Evolutionary conservation across 352 stramenopile genomes (phyloP), one percentile per base, ranked within the genome.

Genomic region (Blastocystis sp.): DNA sequence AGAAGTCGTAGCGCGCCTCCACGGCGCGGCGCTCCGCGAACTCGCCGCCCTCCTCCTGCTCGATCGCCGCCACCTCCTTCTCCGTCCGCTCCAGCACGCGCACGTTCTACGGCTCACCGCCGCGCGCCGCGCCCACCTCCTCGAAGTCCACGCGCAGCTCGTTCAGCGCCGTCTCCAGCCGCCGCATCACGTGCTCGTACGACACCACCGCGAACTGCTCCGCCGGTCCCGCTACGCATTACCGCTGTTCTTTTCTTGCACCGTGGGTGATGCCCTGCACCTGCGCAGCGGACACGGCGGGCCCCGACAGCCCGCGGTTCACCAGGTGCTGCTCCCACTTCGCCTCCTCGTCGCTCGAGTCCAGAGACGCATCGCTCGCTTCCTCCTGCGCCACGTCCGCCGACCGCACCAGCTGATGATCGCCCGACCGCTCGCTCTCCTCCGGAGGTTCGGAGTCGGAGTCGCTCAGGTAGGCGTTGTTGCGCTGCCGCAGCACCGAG

Each of bases 1-100:
- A 81, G 66, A 64, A 81, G 17, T 81, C 71, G 60, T 81, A 81
- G 17, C 71, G 71, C 43, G 17, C 66, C 23, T 81, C 23, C 40
- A 81, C 53, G 43, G 64, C 52, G 10, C 59, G 48, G 23, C 66
- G 64, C n/a, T 81, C 71, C 0, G 53, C 11, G 43, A 53, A 81
- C 48, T 81, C 41, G 23, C 2, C 38, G n/a, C 23, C 45, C 34
- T 56, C 71, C 10, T 81, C 71, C 56, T 62, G 28, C 19, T 56
- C 56, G 9, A 81, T 62, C 48, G 64, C 40, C 28, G 64, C 71
- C 21, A 81, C 48, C 23, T 81, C 71, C 11, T 40, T 11, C 28
- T 81, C 71, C 9, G 23, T 81, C 38, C 5, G 41, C 23, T 45
- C 53, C 4, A 81, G 28, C 23, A 59, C 38, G 19, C 52, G 48